Percentiles rank a stretch among this genome's conserved stretches.
Conservation (phyloP, 495 filamentous ascomycete species). For the Hypoxylon lienhwacheense region DNA sequence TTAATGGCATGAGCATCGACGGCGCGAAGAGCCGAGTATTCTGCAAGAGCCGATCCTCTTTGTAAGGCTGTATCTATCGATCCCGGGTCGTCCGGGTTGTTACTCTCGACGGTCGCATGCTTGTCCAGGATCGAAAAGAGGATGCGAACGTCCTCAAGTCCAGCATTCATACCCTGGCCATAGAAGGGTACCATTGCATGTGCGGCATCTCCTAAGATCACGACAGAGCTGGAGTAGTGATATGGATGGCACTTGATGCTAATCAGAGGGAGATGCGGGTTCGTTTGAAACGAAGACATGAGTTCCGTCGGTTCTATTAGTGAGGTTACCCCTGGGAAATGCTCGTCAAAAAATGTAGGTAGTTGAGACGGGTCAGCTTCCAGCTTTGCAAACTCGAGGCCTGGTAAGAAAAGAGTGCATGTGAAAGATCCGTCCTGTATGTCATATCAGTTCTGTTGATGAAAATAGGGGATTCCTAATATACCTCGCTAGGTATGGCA, state of each 20-base stretch:
- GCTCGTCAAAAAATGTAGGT: constrained; percentile 68
- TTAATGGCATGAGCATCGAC: constrained; percentile 88
- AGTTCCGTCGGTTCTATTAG: constrained; percentile 73
- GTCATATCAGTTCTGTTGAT: constrained; percentile 10
- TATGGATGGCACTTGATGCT: constrained; percentile 89
- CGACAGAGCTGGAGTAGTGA: constrained; percentile 73
- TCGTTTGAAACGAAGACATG: constrained; percentile 67
- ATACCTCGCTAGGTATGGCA: constrained; percentile 76
- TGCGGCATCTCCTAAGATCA: constrained; percentile 90
- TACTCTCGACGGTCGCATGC: constrained; percentile 48
- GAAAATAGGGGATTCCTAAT: constrained; percentile 11
- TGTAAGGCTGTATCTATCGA: constrained; percentile 39
- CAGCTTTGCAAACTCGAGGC: constrained; percentile 59
- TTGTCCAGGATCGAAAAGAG: constrained; percentile 74
- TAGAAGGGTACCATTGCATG: constrained; percentile 98
- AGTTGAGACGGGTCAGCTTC: constrained; percentile 59
- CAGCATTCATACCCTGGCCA: constrained; percentile 85
- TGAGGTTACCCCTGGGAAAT: constrained; percentile 89
- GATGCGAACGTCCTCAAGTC: constrained; percentile 80
- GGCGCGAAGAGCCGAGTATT: constrained; percentile 71
- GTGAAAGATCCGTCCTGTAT: constrained; percentile 83
- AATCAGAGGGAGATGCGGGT: constrained; percentile 90
- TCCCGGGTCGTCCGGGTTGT: constrained; percentile 14
- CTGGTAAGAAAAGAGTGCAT: constrained; percentile 87
- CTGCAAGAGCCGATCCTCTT: constrained; percentile 63